Conservation (phyloP, 306 rosid species). For the Comarum palustre region DNA sequence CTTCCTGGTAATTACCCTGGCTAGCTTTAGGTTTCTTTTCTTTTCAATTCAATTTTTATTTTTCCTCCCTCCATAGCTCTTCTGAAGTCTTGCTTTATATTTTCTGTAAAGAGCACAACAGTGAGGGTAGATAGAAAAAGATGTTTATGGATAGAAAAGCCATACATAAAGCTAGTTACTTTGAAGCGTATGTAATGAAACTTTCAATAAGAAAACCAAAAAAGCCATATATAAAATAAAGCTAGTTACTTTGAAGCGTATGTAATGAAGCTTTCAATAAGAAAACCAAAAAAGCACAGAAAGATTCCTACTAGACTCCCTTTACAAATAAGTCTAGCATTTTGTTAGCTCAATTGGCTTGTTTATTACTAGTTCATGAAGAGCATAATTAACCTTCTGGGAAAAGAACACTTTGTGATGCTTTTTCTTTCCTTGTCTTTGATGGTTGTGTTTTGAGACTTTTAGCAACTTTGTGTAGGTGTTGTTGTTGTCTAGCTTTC, state of each 20-base stretch:
- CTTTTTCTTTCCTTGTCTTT: slow-evolving; percentile 21
- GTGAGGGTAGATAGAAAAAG: slow-evolving; percentile 46
- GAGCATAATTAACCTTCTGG: slow-evolving; percentile 20
- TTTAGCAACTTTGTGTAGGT: slow-evolving; percentile 23
- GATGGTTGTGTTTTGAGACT: slow-evolving; percentile 19
- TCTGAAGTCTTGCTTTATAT: slow-evolving; percentile 33
- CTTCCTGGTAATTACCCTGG: slow-evolving; percentile 32
- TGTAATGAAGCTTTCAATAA: slow-evolving; percentile 41
- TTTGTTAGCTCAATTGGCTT: slow-evolving; percentile 3
- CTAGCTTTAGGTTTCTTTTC: slow-evolving; percentile 27
- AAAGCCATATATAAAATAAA: slow-evolving; percentile 15
- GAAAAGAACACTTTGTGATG: slow-evolving; percentile 41
- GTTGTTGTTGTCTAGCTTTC: no score
- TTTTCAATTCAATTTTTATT: slow-evolving; percentile 7
- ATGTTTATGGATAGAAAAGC: slow-evolving; percentile 40
- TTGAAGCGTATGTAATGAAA: slow-evolving; percentile 46
- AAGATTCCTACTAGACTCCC: slow-evolving; percentile 44
- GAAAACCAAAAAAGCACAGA: slow-evolving; percentile 30
- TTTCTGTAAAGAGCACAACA: slow-evolving; percentile 35
- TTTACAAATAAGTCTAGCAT: not conserved
- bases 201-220: slow-evolving; percentile 28
- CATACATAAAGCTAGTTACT: slow-evolving; percentile 23
- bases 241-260: slow-evolving; percentile 40
- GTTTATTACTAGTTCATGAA: slow-evolving; percentile 26
- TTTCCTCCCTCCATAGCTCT: slow-evolving; percentile 27